These are phyloP conservation scores for Athelia sp. DNA, from an alignment of 1,284 basidiomycete species.

Conservation along the genomic window DNA sequence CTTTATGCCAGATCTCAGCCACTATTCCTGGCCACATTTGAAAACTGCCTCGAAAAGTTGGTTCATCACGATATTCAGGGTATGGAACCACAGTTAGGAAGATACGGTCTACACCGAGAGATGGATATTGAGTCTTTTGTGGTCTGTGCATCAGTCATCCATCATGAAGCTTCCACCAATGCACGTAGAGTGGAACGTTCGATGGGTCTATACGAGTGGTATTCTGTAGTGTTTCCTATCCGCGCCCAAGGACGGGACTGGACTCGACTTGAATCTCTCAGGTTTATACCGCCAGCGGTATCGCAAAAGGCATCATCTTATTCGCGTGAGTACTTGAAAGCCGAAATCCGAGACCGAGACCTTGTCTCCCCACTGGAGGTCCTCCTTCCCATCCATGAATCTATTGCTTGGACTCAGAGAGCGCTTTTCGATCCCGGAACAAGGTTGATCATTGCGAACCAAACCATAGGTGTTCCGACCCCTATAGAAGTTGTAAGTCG, in stretches of 20 bases:
- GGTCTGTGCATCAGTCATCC: slow-evolving; percentile 25
- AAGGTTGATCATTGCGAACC: slow-evolving; percentile 26
- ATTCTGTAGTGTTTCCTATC: slow-evolving; percentile 26
- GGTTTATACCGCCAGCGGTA: slow-evolving; percentile 33
- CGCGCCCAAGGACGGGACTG: slow-evolving; percentile 15
- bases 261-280: slow-evolving; percentile 23
- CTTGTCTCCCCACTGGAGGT: slow-evolving; percentile 33
- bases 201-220: slow-evolving; percentile 25
- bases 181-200: slow-evolving; percentile 18
- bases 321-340: slow-evolving; percentile 14
- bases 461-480: slow-evolving; percentile 31
- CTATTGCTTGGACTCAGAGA: slow-evolving; percentile 41
- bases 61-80: slow-evolving; percentile 21
- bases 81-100: slow-evolving; percentile 19
- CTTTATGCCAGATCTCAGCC: slow-evolving; percentile 26
- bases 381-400: slow-evolving; percentile 27
- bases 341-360: slow-evolving; percentile 14
- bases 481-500: slow-evolving; percentile 34
- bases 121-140: slow-evolving; percentile 27
- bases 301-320: slow-evolving; percentile 11
- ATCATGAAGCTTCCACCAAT: slow-evolving; percentile 7
- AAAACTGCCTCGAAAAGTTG: slow-evolving; percentile 20
- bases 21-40: slow-evolving; percentile 30
- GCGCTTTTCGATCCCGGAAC: slow-evolving; percentile 26
- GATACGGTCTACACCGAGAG: slow-evolving; percentile 21